Evolutionary conservation across 768 basidiomycete species (phyloP).

Genomic region (Termitomyces sp.): DNA sequence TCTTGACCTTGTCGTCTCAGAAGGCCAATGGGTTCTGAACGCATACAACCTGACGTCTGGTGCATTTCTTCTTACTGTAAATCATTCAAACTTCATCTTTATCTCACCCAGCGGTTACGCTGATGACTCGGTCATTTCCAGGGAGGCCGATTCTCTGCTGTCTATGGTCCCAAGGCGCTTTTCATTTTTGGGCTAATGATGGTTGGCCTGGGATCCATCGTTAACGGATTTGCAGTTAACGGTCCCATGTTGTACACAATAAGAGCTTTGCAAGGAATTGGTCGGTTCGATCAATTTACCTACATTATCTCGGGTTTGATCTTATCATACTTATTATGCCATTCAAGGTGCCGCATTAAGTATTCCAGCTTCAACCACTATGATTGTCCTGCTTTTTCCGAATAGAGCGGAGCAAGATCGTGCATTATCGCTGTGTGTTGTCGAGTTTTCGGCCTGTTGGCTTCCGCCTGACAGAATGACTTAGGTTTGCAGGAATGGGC

Average conservation of each 20-base stretch:
- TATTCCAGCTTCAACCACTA: constrained; percentile 41
- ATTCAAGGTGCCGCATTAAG: constrained; percentile 28
- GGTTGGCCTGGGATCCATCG: constrained; percentile 38
- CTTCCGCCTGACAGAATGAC: constrained; percentile 9
- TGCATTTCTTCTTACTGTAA: constrained; percentile 26
- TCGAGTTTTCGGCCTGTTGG: not conserved
- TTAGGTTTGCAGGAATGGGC: constrained; percentile 42
- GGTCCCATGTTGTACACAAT: constrained; percentile 45
- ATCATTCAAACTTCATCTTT: not conserved
- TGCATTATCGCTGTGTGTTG: constrained; percentile 30
- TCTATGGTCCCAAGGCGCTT: constrained; percentile 31
- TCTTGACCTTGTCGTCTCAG: constrained; percentile 9
- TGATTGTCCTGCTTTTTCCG: constrained; percentile 47
- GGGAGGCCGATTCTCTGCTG: constrained; percentile 29
- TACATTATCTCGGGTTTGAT: not conserved
- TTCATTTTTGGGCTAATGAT: constrained; percentile 37
- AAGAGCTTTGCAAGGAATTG: constrained; percentile 44
- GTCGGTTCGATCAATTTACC: constrained; percentile 14
- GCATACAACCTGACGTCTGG: constrained; percentile 36
- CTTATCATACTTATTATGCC: too few species aligned
- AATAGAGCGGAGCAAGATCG: constrained; percentile 39
- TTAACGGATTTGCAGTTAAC: constrained; percentile 38
- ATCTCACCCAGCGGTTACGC: too few species aligned
- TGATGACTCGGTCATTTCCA: not conserved
- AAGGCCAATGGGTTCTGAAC: constrained; percentile 31